These are phyloP conservation scores for Penicillium sp. DNA, from an alignment of 2,329 filamentous ascomycete species.

Conservation along the genomic window DNA sequence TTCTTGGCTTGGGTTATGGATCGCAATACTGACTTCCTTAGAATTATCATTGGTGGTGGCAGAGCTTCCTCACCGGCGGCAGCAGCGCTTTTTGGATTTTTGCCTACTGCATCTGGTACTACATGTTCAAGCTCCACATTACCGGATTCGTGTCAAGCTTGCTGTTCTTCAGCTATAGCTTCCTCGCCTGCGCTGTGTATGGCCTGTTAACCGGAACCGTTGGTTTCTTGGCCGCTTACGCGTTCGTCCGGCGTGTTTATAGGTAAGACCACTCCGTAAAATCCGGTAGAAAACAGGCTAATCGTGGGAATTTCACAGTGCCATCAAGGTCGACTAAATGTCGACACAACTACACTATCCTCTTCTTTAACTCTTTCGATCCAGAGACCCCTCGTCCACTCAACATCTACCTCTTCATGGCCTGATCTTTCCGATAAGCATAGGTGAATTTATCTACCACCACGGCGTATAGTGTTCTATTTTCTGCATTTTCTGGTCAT, in stretches of 20 bases:
- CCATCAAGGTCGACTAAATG: constrained; percentile 35
- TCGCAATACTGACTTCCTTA: constrained; percentile 23
- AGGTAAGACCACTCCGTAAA: constrained; percentile 53
- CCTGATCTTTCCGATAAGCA: constrained; percentile 20
- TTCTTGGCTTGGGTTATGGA: background rate
- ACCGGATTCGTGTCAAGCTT: constrained; percentile 74
- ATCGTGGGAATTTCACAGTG: constrained; percentile 19
- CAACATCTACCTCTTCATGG: constrained; percentile 5
- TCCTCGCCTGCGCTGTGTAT: constrained; percentile 77
- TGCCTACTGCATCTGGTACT: constrained; percentile 80
- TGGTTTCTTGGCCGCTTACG: constrained; percentile 79
- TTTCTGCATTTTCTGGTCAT: constrained; percentile 11
- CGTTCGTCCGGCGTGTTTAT: constrained; percentile 81
- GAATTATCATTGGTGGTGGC: constrained; percentile 93
- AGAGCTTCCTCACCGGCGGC: constrained; percentile 76
- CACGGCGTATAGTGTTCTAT: constrained; percentile 21
- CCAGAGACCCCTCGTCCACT: background rate
- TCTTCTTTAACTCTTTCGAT: background rate
- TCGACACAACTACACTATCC: background rate
- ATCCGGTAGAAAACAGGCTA: background rate
- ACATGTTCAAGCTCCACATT: constrained; percentile 75
- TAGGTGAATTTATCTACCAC: constrained; percentile 18
- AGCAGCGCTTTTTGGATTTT: constrained; percentile 79
- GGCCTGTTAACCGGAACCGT: constrained; percentile 78
- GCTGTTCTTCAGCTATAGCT: constrained; percentile 82